A percentile compares a stretch with the other conserved stretches of the same genome.
These are phyloP conservation scores for Areca catechu DNA, from an alignment of 176 grass and related monocot species.

Conservation along the genomic window DNA sequence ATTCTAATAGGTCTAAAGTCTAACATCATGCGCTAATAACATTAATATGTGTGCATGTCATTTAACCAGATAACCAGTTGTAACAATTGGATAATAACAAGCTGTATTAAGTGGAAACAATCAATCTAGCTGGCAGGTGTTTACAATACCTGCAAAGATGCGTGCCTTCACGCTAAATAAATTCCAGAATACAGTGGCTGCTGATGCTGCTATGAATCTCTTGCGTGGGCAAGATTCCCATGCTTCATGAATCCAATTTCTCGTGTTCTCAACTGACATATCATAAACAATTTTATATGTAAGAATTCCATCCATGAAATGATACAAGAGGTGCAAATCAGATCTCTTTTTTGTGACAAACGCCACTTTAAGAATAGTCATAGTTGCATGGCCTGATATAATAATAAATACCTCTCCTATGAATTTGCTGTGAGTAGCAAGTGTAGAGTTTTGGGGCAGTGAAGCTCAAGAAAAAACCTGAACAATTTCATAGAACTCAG, in stretches of 20 bases:
- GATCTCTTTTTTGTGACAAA: no score
- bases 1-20: no score
- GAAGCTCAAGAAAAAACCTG: conserved; percentile 87
- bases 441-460: conserved; percentile 66
- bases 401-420: conserved; percentile 36
- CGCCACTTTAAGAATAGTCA: no score
- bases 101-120: no score
- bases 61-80: no score
- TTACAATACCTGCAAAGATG: conserved; percentile 52
- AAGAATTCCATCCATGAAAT: background rate
- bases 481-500: conserved; percentile 21
- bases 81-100: no score
- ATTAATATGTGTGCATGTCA: no score
- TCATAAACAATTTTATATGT: background rate
- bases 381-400: background rate
- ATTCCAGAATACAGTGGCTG: conserved; percentile 79
- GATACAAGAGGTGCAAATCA: no score
- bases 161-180: conserved; percentile 68
- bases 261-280: conserved; percentile 40
- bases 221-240: conserved; percentile 85
- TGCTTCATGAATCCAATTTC: conserved; percentile 30
- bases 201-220: conserved; percentile 59
- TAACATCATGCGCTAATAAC: no score
- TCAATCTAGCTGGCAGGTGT: no score
- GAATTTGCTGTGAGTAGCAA: conserved; percentile 63